These are phyloP conservation scores for Colletotrichum caudatum DNA, from an alignment of 2,329 filamentous ascomycete genomes.

Conservation along the genomic window DNA sequence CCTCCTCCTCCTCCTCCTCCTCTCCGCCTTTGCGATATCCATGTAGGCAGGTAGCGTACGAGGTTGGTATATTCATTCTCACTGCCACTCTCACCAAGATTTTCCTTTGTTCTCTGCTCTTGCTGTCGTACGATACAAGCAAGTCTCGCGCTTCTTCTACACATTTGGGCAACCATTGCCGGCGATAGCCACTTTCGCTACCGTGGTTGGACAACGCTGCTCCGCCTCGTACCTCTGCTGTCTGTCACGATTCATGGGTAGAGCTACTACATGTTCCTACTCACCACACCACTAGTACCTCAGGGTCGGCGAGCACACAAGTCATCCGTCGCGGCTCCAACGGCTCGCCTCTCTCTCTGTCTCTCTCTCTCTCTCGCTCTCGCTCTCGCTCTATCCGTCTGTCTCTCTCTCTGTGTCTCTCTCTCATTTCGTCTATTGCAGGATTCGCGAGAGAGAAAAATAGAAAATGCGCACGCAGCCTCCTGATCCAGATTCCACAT, in stretches of 20 bases:
- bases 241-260: conserved; percentile 4
- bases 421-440: conserved; percentile 1
- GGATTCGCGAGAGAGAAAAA: neutral
- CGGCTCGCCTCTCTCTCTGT: neutral
- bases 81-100: neutral
- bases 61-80: neutral
- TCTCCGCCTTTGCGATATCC: conserved; percentile 4
- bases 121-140: neutral
- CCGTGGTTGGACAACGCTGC: neutral
- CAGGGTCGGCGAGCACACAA: neutral
- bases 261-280: neutral
- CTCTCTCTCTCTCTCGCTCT: neutral
- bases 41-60: neutral
- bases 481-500: conserved; percentile 28
- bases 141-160: neutral
- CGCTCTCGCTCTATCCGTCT: too few species aligned
- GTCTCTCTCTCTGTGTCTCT: neutral
- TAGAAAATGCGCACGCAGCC: neutral
- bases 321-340: conserved; percentile 1
- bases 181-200: neutral
- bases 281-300: neutral
- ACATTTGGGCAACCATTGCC: neutral
- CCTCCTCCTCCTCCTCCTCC: neutral
- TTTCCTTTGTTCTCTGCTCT: neutral
- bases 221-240: neutral